Conservation (phyloP, 2,329 filamentous ascomycete genomes). For the Neofusicoccum parvum region DNA sequence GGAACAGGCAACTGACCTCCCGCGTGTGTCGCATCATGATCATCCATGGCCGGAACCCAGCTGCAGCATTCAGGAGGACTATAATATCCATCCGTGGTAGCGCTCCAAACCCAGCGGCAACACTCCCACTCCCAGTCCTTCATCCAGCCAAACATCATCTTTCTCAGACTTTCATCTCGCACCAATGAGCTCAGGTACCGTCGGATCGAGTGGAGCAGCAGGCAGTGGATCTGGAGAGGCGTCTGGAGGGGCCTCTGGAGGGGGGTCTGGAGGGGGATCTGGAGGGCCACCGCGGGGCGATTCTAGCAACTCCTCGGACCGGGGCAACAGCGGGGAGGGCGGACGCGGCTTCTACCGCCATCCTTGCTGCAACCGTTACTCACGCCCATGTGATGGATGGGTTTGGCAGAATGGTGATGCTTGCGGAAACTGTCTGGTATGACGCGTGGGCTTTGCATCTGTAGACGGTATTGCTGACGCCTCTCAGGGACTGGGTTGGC, state of each 20-base stretch:
- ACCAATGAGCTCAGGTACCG: not conserved
- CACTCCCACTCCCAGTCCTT: not conserved
- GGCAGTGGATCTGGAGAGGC: not conserved
- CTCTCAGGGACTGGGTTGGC: not conserved
- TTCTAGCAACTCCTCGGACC: not conserved
- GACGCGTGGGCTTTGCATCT: not conserved
- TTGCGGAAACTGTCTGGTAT: not conserved
- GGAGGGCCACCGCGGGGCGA: not conserved
- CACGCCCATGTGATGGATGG: not conserved
- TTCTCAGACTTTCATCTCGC: not conserved
- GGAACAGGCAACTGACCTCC: not conserved
- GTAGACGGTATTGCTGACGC: not conserved
- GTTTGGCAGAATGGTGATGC: conserved; percentile 5
- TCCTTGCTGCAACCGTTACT: not conserved
- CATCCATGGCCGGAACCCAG: not conserved
- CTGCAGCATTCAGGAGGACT: not conserved
- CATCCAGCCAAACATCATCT: not conserved
- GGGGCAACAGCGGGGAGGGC: too few relatives aligned
- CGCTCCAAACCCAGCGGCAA: too few relatives aligned
- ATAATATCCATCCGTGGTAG: not conserved
- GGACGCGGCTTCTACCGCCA: not conserved
- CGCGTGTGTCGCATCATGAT: not conserved
- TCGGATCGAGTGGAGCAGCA: not conserved
- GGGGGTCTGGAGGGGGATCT: not conserved
- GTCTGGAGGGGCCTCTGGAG: not conserved